These are phyloP conservation scores for Eucalyptus marginata DNA, from an alignment of 345 rosid genomes.

Conservation along the genomic window DNA sequence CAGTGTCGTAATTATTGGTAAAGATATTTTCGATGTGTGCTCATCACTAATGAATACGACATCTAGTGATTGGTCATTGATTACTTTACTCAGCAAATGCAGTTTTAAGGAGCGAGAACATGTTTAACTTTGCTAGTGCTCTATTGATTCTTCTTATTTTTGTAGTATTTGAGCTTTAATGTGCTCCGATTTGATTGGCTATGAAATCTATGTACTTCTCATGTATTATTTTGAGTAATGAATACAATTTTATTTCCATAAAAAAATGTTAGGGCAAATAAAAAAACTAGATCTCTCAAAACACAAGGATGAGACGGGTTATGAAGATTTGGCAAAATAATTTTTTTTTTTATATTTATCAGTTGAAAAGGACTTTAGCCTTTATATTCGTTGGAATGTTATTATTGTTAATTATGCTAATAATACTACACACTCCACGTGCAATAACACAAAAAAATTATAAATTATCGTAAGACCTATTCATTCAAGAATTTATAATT, in stretches of 20 bases:
- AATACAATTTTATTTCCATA: too few species aligned
- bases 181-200: neutral
- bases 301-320: neutral
- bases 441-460: too few species aligned
- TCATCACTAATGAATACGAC: neutral
- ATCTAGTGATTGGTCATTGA: accelerated
- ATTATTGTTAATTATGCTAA: neutral
- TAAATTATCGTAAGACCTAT: accelerated
- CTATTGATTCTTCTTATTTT: neutral
- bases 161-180: too few species aligned
- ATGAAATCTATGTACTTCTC: neutral
- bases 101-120: too few species aligned
- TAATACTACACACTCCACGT: accelerated
- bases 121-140: too few species aligned
- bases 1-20: neutral
- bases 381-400: neutral
- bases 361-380: neutral
- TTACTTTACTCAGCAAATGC: neutral
- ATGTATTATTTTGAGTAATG: neutral
- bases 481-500: too few species aligned
- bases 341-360: too few species aligned
- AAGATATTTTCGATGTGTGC: too few species aligned
- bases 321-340: neutral
- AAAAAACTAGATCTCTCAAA: neutral
- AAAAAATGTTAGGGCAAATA: too few species aligned